Evolutionary conservation across 2,329 filamentous ascomycete genomes (phyloP).

Genomic region (Stagonosporopsis chrysanthemi): DNA sequence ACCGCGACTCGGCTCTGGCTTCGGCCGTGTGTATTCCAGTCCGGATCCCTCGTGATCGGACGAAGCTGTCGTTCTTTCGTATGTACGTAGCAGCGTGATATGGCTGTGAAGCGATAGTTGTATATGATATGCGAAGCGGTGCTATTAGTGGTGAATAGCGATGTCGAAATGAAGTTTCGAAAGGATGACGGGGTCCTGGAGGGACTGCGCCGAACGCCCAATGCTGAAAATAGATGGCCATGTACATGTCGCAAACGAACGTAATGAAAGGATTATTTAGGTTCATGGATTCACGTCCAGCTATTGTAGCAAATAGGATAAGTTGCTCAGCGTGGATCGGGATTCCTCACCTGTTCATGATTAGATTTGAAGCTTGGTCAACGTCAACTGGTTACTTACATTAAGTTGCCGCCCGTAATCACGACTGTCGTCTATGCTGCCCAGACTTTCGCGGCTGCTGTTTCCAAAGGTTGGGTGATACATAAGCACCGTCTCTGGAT

Average conservation of each 20-base stretch:
- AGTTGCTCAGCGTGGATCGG: conserved; percentile 34
- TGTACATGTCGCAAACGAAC: conserved; percentile 7
- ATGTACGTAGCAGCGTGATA: conserved; percentile 22
- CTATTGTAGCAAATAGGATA: neutral
- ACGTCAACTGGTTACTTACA: conserved; percentile 35
- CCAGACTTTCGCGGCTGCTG: conserved; percentile 55
- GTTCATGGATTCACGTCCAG: conserved; percentile 10
- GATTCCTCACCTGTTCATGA: conserved; percentile 40
- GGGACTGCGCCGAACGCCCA: conserved; percentile 7
- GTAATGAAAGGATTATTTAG: conserved; percentile 3
- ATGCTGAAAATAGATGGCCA: conserved; percentile 10
- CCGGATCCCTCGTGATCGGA: conserved; percentile 1
- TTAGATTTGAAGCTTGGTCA: conserved; percentile 18
- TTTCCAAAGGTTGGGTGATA: conserved; percentile 49
- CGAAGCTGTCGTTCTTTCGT: conserved; percentile 6
- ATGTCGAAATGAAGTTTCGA: conserved; percentile 5
- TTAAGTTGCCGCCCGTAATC: conserved; percentile 59
- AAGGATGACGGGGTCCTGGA: neutral
- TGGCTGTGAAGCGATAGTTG: conserved; percentile 7
- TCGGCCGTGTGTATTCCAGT: conserved; percentile 14
- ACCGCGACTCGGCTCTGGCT: conserved; percentile 14
- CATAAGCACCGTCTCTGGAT: conserved; percentile 56
- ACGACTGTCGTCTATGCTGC: conserved; percentile 55
- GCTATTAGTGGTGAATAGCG: conserved; percentile 11
- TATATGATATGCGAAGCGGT: conserved; percentile 8